Evolutionary conservation across 1,284 basidiomycete species (phyloP), one percentile per base, ranked within the genome.

Genomic region (Marasmius fiardii): DNA sequence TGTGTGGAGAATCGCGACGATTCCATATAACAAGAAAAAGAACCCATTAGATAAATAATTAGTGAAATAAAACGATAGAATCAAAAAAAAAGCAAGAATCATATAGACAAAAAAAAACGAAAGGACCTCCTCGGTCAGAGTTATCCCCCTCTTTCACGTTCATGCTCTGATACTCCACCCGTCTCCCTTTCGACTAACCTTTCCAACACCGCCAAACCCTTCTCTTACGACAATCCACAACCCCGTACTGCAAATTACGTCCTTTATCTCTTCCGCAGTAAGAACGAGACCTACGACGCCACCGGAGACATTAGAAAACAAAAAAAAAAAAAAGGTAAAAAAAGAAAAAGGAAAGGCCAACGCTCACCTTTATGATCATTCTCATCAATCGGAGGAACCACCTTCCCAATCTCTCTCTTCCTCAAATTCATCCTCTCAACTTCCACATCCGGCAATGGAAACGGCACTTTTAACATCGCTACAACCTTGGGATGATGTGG

Each of bases 401-500:
- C 31, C 65, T 56, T 75, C 74, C 61, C 76, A 45, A 77, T 63
- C n/a, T 78, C 63, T 31, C 88, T 74, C 64, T 74, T 79, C 31
- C 80, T 73, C 31, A 85, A 71, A 4, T 67, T 67, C 68, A 84
- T 73, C 43, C 66, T 72, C 62, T 88, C 85, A 4, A 92, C 75
- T 62, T 88, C 82, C 21, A 95, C 75, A 59, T 92, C 85, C 0
- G 90, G 85, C 0, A 98, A 78, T 0, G 90, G 88, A 69, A 88
- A 93, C 8, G 95, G 94, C 50, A 97, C 83, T 67, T 93, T 92
- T 57, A 98, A 80, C 72, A 95, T 85, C 34, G 88, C 90, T 28
- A 98, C 90, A 18, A 98, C 88, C 68, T 96, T 95, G 6, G 96
- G 96, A 70, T 98, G 96, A 69, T 98, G 94, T 16, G 95, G 95